These are phyloP conservation scores for Lactarius tabidus DNA, from an alignment of 768 basidiomycete species.

Conservation along the genomic window DNA sequence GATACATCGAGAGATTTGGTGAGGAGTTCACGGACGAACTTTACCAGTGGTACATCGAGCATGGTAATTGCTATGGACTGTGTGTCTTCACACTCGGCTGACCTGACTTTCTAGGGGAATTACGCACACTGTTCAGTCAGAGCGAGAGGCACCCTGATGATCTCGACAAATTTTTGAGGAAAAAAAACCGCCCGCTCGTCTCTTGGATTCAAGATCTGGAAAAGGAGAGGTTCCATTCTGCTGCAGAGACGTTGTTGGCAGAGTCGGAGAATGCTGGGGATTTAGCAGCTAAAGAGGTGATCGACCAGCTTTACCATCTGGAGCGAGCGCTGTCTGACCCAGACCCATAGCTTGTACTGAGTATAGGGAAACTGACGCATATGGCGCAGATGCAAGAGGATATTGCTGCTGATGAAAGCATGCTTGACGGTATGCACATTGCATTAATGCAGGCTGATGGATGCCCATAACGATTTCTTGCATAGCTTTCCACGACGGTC, in stretches of 20 bases:
- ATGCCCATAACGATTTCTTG: constrained; percentile 8
- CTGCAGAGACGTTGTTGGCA: constrained; percentile 57
- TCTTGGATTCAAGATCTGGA: constrained; percentile 90
- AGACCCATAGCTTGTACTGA: constrained; percentile 70
- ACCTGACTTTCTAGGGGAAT: constrained; percentile 51
- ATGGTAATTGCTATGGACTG: constrained; percentile 47
- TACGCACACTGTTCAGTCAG: constrained; percentile 77
- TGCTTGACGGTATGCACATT: constrained; percentile 51
- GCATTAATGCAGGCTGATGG: not conserved
- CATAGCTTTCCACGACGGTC: constrained; percentile 76
- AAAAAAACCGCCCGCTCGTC: constrained; percentile 52
- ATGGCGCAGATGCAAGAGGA: constrained; percentile 58
- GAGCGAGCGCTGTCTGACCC: constrained; percentile 3
- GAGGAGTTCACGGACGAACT: constrained; percentile 84
- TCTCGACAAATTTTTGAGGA: constrained; percentile 69
- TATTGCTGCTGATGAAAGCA: constrained; percentile 43
- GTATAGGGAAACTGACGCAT: constrained; percentile 83
- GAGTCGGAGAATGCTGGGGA: constrained; percentile 55
- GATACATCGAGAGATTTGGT: constrained; percentile 73
- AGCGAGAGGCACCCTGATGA: constrained; percentile 57
- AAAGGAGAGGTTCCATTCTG: constrained; percentile 58
- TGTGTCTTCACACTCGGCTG: not conserved
- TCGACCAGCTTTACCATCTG: not conserved
- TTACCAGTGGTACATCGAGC: constrained; percentile 91
- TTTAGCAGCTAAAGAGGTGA: constrained; percentile 77